Base-by-base conservation (phyloP, 768 basidiomycete genomes). In the Pluteus cervinus region DNA sequence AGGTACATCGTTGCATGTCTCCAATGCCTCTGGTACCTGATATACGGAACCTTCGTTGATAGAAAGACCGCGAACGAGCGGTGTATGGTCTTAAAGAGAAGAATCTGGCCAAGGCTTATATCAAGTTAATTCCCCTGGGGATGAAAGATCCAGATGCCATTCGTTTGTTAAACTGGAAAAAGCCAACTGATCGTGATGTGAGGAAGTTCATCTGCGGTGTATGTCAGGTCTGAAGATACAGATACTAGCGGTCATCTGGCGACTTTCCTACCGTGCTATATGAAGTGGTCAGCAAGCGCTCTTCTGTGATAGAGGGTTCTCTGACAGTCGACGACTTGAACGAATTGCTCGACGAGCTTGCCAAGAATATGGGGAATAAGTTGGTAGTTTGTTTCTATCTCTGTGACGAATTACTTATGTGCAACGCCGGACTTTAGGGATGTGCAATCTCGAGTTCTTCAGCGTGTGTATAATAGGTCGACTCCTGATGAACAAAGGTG, bases 71-170 rank as follows among this genome's bases (percentile, higher is more conserved):
- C 23, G 90, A 97, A 44, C 79, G 96, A 37, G 76, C 88, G 0
- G 81, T 92, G 0, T 99, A 98, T 57, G 88, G 91, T 10, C 60
- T 96, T 47, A 99, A 99, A 56, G 96, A 99, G 65, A 86, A 86
- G 62, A 87, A 86, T 53, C 65, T 99, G 3, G 93, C 92, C 4
- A 97, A 92, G 58, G 79, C 78, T 7, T 96, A 93, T 55, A 89
- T 94, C 63, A 81, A 85, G 44, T 72, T 93, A 2, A 85, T 98
- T 24, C 88, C 87, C 1, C 68, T 99, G 3, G 83, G 84, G 25
- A 74, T 62, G 54, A 77, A 78, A 53, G 85, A 89, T 39, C 80
- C 79, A 5, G 89, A 93, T 51, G 84, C 89, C 1, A 71, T 85
- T 33, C 74, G 86, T 26, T 62, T 99, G 29, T 61, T 85, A 31